These are phyloP conservation scores for Aspergillus saccharolyticus DNA, from an alignment of 495 filamentous ascomycete species.

Conservation along the genomic window DNA sequence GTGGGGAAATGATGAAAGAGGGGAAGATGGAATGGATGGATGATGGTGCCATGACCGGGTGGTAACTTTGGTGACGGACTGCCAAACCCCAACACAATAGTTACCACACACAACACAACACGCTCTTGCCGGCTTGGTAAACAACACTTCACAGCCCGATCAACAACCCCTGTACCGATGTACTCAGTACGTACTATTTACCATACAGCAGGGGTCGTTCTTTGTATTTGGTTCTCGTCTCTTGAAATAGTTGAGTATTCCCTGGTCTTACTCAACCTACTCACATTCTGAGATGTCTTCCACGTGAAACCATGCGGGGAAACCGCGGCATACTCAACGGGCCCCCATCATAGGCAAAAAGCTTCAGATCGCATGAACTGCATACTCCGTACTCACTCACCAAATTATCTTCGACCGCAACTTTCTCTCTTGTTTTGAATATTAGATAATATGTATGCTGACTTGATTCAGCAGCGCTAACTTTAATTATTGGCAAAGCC, in stretches of 20 bases:
- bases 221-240: too few relatives aligned
- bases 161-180: not conserved
- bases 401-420: not conserved
- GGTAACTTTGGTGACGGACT: not conserved
- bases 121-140: conserved; percentile 9
- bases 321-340: not conserved
- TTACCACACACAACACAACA: not conserved
- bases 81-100: not conserved
- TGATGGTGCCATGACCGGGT: not conserved
- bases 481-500: too few relatives aligned
- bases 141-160: conserved; percentile 5
- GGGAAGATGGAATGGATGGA: conserved; percentile 4
- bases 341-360: too few relatives aligned
- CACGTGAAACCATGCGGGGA: not conserved
- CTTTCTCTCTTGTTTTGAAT: too few relatives aligned
- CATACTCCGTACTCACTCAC: not conserved
- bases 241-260: not conserved
- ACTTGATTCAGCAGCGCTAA: too few relatives aligned
- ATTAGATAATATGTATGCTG: too few relatives aligned
- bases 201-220: too few relatives aligned
- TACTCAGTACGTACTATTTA: too few relatives aligned
- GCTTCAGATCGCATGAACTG: too few relatives aligned
- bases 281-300: not conserved
- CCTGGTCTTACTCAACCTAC: not conserved
- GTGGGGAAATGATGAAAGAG: conserved; percentile 1